Base-by-base conservation (phyloP, 2,329 filamentous ascomycete species). In the Fusarium anguioides region DNA sequence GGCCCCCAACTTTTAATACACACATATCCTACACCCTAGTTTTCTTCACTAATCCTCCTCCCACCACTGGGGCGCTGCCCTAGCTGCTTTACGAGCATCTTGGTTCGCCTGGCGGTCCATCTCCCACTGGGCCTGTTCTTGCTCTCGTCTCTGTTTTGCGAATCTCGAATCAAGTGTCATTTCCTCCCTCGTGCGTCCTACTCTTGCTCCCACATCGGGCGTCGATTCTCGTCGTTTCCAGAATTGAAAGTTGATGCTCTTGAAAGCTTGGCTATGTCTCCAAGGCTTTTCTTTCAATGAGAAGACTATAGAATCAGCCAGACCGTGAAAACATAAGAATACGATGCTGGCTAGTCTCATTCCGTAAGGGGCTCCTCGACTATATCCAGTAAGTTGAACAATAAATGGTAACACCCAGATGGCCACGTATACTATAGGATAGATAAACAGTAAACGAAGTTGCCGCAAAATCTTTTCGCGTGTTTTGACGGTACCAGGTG, bases 401-500 rank as follows among this genome's bases (percentile, higher is more conserved):
- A 89, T 79, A 69, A 94, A 92, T 0, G 92, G 91, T 9, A 91
- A 78, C 5, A 91, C 78, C 92, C 92, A 95, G 67, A 92, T 86
- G 6, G 87, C 76, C 20, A 91, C 82, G 76, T 95, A 94, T 6
- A 91, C 84, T 18, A 90, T 75, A 0, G 92, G 92, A 75, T 95
- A 95, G 45, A 93, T 87, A 77, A 94, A 93, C 18, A 94, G 82
- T 27, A 91, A 84, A 29, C 89, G 86, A 4, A 94, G 82, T 72
- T 94, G 91, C 11, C 89, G 85, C 41, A 86, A 84, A 59, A 92
- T 89, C 58, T 84, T 86, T 17, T 83, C 79, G 14, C 87, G 83
- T 10, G 84, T 75, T 42, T 76, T 72, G 20, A 74, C 62, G 41
- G 81, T 75, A 6, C 73, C 75, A 0, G 73, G 69, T 4, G 70